phyloP scores from a whole-genome alignment of 139 green algal genomes.

The Auxenochlorella protothecoides region DNA sequence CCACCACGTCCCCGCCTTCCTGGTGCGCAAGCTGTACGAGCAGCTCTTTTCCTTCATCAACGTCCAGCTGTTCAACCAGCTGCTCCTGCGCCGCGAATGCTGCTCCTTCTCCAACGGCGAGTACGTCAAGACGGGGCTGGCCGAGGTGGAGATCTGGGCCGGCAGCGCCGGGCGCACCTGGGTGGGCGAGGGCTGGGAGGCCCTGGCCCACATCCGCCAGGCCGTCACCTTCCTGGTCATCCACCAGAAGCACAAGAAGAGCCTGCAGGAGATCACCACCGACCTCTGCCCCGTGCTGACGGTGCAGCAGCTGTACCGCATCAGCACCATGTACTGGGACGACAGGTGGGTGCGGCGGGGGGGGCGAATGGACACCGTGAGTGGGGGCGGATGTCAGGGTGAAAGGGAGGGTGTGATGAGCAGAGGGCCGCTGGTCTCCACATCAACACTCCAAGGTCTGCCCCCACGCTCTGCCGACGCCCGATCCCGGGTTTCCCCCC shows the following conservation, averaged over 20 bases:
- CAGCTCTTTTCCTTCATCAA: constrained; percentile 96
- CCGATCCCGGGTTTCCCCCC: neutral
- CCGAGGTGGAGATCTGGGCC: constrained; percentile 92
- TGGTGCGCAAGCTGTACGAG: constrained; percentile 66
- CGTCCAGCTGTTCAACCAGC: constrained; percentile 98
- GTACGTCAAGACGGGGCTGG: constrained; percentile 94
- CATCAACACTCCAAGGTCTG: neutral
- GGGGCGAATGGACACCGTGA: constrained; percentile 13
- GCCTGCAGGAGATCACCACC: constrained; percentile 86
- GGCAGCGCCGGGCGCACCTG: constrained; percentile 57
- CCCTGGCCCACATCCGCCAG: constrained; percentile 85
- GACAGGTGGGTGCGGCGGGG: constrained; percentile 39
- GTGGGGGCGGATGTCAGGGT: neutral
- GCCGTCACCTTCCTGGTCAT: constrained; percentile 55
- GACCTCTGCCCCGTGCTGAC: constrained; percentile 90
- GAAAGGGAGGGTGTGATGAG: neutral
- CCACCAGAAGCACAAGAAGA: constrained; percentile 96
- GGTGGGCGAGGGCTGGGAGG: constrained; percentile 80
- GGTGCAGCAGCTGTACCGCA: constrained; percentile 98
- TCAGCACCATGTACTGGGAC: constrained; percentile 98
- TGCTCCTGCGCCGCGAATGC: constrained; percentile 97
- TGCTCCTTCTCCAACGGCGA: constrained; percentile 99
- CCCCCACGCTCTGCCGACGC: neutral
- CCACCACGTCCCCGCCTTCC: constrained; percentile 79
- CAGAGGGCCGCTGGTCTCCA: neutral